Evolutionary conservation across 345 rosid species (phyloP), one percentile per base, ranked within the genome.

Genomic region (Arabis hirsuta): DNA sequence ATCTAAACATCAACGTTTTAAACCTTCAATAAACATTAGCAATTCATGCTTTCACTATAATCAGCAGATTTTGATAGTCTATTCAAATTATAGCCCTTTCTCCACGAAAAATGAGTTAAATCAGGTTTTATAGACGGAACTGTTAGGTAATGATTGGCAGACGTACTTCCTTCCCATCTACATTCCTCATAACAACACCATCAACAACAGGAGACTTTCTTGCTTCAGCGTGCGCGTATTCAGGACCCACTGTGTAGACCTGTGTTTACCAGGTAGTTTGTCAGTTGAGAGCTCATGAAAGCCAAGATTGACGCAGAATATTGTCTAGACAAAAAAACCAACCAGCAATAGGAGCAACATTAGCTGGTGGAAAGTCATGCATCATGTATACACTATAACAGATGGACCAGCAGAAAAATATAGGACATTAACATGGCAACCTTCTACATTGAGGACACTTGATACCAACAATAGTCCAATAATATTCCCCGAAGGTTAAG

Each of bases 121-220:
- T 34, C 26, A 46, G 48, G 32, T n/a, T 54, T 38, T n/a, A 24
- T 51, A 16, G 5, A 34, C 34, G 43, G 3, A 64, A 64, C 11
- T 39, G 10, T 20, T 50, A 11, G 39, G 26, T 52, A 24, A 38
- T 44, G 32, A 45, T 13, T 62, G 55, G 36, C 27, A 56, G 12
- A 84, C 90, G 70, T 88, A 96, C 99, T 77, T 96, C 99, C 85
- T 96, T 96, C 45, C 98, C 99, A 78, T 92, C 98, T 38, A 77
- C 85, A 77, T 96, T 96, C 85, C 99, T 86, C 98, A 96, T 86
- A 34, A 96, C 99, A 78, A 96, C 99, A 65, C 99, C 99, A 82
- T 96, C 99, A 51, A 96, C 99, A 79, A 96, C 99, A 48, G 99
- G 99, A 52, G 99, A 96, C 81, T 96, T 96, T 83, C 99, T 90